phyloP scores from a whole-genome alignment of 2,329 filamentous ascomycete genomes.

The Phialophora verrucosa region DNA sequence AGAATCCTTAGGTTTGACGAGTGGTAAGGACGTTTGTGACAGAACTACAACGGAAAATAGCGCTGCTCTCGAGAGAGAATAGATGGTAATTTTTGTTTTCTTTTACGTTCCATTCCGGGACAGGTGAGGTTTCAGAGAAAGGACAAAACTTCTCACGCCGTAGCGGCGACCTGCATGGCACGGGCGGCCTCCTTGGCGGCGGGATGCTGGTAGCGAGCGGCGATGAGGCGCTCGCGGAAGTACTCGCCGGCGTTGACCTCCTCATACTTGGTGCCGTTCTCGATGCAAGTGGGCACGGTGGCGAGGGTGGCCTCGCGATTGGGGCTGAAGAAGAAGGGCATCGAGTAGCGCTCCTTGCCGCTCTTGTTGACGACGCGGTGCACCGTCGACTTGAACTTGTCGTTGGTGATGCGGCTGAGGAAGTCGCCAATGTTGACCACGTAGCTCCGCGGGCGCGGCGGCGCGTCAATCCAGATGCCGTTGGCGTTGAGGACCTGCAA shows the following conservation, averaged over 20 bases:
- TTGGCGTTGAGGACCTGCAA: constrained; percentile 54
- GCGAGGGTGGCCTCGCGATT: constrained; percentile 59
- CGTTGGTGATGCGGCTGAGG: constrained; percentile 58
- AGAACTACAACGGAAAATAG: no score
- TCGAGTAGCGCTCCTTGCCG: constrained; percentile 51
- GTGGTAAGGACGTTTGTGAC: no score
- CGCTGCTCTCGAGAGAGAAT: no score
- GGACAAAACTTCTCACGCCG: constrained; percentile 2
- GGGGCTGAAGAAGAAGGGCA: constrained; percentile 64
- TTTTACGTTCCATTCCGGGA: no score
- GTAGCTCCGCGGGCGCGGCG: constrained; percentile 50
- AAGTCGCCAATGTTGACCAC: constrained; percentile 59
- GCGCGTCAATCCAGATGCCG: constrained; percentile 51
- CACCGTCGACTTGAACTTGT: constrained; percentile 57
- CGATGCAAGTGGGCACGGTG: constrained; percentile 51
- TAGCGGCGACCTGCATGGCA: constrained; percentile 16
- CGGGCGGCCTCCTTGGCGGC: constrained; percentile 5
- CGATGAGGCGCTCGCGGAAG: constrained; percentile 15
- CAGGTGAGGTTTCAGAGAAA: no score
- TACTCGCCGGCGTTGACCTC: constrained; percentile 18
- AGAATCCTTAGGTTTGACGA: no score
- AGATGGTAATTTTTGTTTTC: no score
- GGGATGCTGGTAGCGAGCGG: constrained; percentile 16
- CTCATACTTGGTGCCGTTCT: constrained; percentile 56
- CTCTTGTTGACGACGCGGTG: constrained; percentile 58